phyloP scores from a whole-genome alignment of 1,284 basidiomycete species.

The Fomitopsis pinicola region DNA sequence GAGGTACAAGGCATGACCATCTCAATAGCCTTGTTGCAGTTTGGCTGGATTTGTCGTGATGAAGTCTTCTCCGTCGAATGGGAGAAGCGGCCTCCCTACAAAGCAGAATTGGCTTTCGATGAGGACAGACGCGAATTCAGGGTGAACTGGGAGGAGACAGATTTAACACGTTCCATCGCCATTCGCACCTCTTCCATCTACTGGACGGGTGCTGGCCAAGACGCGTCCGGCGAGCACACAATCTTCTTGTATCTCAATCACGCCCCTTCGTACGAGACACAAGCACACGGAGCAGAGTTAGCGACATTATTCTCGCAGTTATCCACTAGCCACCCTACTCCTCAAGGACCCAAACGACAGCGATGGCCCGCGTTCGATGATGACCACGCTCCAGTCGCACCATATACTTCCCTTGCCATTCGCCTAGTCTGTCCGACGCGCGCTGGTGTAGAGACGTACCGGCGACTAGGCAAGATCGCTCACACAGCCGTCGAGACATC shows the following conservation, averaged over 20 bases:
- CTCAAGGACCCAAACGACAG: conserved; percentile 10
- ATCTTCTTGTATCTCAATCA: conserved; percentile 39
- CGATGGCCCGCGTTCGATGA: conserved; percentile 22
- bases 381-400: conserved; percentile 27
- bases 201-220: conserved; percentile 31
- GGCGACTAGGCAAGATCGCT: conserved; percentile 31
- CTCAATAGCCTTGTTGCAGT: conserved; percentile 34
- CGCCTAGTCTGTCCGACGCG: conserved; percentile 40
- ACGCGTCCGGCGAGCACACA: conserved; percentile 23
- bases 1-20: conserved; percentile 28
- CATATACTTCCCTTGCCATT: conserved; percentile 45
- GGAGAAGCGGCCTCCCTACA: conserved; percentile 30
- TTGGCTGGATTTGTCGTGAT: conserved; percentile 56
- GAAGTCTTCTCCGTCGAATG: conserved; percentile 53
- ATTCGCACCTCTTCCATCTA: conserved; percentile 43
- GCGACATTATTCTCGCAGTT: conserved; percentile 17
- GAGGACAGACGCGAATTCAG: conserved; percentile 44
- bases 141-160: conserved; percentile 26
- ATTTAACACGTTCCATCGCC: conserved; percentile 31
- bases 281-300: conserved; percentile 20
- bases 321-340: neutral
- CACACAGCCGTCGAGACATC: conserved; percentile 30
- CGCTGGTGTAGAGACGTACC: conserved; percentile 35
- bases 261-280: conserved; percentile 42
- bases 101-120: conserved; percentile 33